Conservation (phyloP, 768 basidiomycete species). For the Pulveroboletus sp. region DNA sequence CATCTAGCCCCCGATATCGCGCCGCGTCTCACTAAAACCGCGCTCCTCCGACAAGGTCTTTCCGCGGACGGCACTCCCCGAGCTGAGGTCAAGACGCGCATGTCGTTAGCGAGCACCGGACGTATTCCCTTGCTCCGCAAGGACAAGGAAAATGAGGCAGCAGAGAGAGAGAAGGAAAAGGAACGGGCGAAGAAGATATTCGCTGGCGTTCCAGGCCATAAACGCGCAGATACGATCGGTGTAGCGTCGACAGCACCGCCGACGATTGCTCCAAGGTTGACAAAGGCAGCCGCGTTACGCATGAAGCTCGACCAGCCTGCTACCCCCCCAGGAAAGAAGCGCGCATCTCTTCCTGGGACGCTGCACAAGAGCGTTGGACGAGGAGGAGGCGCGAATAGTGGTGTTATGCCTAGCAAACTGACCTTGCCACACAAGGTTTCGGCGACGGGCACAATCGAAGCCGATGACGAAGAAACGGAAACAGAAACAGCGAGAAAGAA, state of each 20-base stretch:
- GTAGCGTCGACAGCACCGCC: conserved; percentile 78
- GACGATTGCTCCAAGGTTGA: conserved; percentile 66
- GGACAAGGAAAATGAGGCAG: conserved; percentile 29
- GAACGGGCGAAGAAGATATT: conserved; percentile 63
- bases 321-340: conserved; percentile 35
- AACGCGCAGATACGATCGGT: conserved; percentile 57
- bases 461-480: conserved; percentile 28
- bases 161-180: conserved; percentile 54
- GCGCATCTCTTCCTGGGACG: conserved; percentile 29
- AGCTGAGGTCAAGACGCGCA: conserved; percentile 18
- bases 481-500: conserved; percentile 29
- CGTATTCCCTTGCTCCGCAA: conserved; percentile 27
- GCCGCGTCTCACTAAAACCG: conserved; percentile 72
- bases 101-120: conserved; percentile 33
- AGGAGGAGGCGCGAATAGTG: conserved; percentile 1
- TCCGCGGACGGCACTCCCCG: conserved; percentile 34
- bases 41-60: conserved; percentile 65
- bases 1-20: conserved; percentile 61
- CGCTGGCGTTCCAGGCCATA: conserved; percentile 78
- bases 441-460: conserved; percentile 21
- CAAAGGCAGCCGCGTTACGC: conserved; percentile 67
- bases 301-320: conserved; percentile 47
- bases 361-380: conserved; percentile 6
- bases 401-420: conserved; percentile 4
- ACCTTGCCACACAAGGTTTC: conserved; percentile 9